Evolutionary conservation across 1,139 yeast genomes (phyloP).

Genomic region (Hanseniaspora gamundiae): DNA sequence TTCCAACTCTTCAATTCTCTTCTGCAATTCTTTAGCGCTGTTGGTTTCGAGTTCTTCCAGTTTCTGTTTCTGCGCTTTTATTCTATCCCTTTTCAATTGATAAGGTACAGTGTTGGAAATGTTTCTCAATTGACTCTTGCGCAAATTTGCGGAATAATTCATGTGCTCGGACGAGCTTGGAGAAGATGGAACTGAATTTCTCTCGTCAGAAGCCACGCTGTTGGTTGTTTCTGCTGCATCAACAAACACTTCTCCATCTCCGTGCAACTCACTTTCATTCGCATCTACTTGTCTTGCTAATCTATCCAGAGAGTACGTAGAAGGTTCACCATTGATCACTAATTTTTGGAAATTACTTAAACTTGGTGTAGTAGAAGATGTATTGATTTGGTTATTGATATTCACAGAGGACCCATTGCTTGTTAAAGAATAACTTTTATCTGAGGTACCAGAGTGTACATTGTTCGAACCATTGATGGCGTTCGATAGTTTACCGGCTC

Average conservation of each 20-base stretch:
- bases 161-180: background rate
- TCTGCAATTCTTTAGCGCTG: slow-evolving; percentile 60
- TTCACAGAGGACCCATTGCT: slow-evolving; percentile 6
- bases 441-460: background rate
- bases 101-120: slow-evolving; percentile 76
- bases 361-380: slow-evolving; percentile 20
- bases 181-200: background rate
- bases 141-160: background rate
- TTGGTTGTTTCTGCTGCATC: background rate
- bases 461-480: slow-evolving; percentile 22
- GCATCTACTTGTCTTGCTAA: slow-evolving; percentile 2
- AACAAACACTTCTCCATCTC: background rate
- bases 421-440: slow-evolving; percentile 26
- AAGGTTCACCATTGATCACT: slow-evolving; percentile 7
- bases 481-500: slow-evolving; percentile 52
- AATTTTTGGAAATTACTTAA: slow-evolving; percentile 20
- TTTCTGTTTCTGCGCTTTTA: slow-evolving; percentile 63
- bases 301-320: slow-evolving; percentile 6
- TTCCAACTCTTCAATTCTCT: slow-evolving; percentile 64
- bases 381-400: slow-evolving; percentile 2
- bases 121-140: slow-evolving; percentile 43
- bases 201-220: background rate
- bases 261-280: background rate
- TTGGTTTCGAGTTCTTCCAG: slow-evolving; percentile 69
- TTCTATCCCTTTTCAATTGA: slow-evolving; percentile 62